phyloP scores from a whole-genome alignment of 2,329 filamentous ascomycete genomes.

The Ceratocystis harringtonii region DNA sequence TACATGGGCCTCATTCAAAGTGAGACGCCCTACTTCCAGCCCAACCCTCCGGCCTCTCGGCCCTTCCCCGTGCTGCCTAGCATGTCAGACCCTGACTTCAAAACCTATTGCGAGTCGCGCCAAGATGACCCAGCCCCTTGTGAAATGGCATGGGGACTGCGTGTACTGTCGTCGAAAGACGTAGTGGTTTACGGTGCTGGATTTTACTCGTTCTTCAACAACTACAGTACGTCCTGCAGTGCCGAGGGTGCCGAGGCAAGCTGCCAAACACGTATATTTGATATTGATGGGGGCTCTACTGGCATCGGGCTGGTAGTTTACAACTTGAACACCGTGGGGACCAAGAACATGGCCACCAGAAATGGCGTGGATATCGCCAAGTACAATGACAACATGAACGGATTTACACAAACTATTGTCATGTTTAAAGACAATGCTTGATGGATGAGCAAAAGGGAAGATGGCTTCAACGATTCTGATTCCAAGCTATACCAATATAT shows the following conservation, averaged over 20 bases:
- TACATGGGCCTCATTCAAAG: slow-evolving; percentile 52
- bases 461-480: not conserved
- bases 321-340: slow-evolving; percentile 33
- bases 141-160: slow-evolving; percentile 49
- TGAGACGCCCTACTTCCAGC: slow-evolving; percentile 58
- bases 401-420: slow-evolving; percentile 27
- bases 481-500: not conserved
- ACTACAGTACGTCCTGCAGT: slow-evolving; percentile 40
- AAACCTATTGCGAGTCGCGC: slow-evolving; percentile 29
- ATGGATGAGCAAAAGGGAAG: slow-evolving; percentile 15
- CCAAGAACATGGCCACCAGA: slow-evolving; percentile 28
- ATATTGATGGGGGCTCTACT: slow-evolving; percentile 19
- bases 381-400: slow-evolving; percentile 27
- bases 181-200: slow-evolving; percentile 48
- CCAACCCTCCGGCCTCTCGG: slow-evolving; percentile 41
- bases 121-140: slow-evolving; percentile 27
- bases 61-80: slow-evolving; percentile 37
- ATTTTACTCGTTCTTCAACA: slow-evolving; percentile 53
- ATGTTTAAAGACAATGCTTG: slow-evolving; percentile 21
- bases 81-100: slow-evolving; percentile 39
- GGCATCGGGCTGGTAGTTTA: slow-evolving; percentile 26
- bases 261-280: slow-evolving; percentile 34
- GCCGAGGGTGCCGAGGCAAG: slow-evolving; percentile 27
- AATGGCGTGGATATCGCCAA: slow-evolving; percentile 25
- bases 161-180: slow-evolving; percentile 40